phyloP scores from a whole-genome alignment of 768 basidiomycete species.

The Mycena leptocephala region DNA sequence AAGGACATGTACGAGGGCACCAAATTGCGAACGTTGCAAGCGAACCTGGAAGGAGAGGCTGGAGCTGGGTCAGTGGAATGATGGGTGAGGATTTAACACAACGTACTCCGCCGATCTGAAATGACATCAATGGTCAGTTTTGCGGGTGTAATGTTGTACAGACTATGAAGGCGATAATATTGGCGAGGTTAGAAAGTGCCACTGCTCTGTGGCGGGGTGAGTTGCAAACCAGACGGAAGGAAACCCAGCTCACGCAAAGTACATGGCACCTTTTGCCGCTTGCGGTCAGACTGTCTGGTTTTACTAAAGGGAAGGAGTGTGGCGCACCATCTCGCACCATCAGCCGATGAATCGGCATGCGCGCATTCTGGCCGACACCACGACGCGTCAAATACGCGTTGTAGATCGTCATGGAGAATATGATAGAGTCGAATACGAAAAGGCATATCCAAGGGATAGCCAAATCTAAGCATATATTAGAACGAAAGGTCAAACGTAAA shows the following conservation, averaged over 20 bases:
- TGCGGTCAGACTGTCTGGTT: background rate
- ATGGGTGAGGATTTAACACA: background rate
- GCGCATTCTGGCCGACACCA: background rate
- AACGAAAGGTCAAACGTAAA: background rate
- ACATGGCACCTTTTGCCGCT: slow-evolving; percentile 21
- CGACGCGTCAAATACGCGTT: background rate
- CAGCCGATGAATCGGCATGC: slow-evolving; percentile 18
- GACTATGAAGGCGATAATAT: too few species aligned
- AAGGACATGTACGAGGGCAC: too few species aligned
- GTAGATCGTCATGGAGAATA: too few species aligned
- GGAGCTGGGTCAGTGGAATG: background rate
- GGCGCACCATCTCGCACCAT: slow-evolving; percentile 27
- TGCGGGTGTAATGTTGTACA: too few species aligned
- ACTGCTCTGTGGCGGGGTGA: slow-evolving; percentile 13
- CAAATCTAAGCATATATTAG: background rate
- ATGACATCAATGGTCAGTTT: background rate
- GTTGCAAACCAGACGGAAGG: too few species aligned
- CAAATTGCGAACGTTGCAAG: slow-evolving; percentile 24
- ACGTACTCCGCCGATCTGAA: slow-evolving; percentile 16
- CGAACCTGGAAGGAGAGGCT: slow-evolving; percentile 16
- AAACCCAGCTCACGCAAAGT: slow-evolving; percentile 32
- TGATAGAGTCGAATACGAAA: too few species aligned
- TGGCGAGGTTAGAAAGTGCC: slow-evolving; percentile 10
- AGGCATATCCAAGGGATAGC: slow-evolving; percentile 49
- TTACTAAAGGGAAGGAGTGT: background rate